Conservation (phyloP, 2,329 filamentous ascomycete species). For the Simplicillium aogashimaense region DNA sequence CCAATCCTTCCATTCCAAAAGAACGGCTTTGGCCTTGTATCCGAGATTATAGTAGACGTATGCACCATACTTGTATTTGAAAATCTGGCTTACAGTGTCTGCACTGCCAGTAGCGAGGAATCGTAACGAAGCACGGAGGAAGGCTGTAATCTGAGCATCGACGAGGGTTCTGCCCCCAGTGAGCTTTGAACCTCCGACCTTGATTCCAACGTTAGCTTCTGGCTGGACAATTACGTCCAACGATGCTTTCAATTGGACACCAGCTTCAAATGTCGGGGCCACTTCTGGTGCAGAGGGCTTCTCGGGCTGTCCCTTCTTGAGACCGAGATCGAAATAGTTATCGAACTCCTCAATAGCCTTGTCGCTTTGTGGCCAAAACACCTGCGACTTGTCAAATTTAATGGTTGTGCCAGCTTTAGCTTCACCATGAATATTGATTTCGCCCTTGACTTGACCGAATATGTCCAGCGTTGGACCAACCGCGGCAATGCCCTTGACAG, state of each 20-base stretch:
- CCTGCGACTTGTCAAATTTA: background rate
- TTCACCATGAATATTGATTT: constrained; percentile 2
- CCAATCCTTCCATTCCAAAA: constrained; percentile 4
- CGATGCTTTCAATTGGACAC: constrained; percentile 1
- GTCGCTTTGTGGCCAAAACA: background rate
- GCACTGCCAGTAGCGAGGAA: background rate
- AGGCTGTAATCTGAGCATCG: constrained; percentile 2
- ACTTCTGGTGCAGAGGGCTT: background rate
- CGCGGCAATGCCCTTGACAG: constrained; percentile 10
- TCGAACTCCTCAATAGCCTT: background rate
- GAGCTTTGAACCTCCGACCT: constrained; percentile 1
- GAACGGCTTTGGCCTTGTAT: constrained; percentile 3
- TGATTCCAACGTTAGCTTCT: constrained; percentile 5
- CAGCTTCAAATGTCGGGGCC: constrained; percentile 4
- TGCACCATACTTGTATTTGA: constrained; percentile 1
- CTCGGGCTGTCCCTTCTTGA: background rate
- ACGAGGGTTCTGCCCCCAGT: constrained; percentile 2
- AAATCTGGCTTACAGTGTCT: background rate
- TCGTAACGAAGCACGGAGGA: constrained; percentile 1
- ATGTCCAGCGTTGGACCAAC: constrained; percentile 11
- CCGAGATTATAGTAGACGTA: constrained; percentile 3
- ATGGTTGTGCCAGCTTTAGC: background rate
- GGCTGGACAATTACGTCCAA: constrained; percentile 2
- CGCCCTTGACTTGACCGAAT: constrained; percentile 4
- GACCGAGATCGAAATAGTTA: background rate